phyloP scores from a whole-genome alignment of 768 basidiomycete genomes.

The Neoboletus brunneissimus region DNA sequence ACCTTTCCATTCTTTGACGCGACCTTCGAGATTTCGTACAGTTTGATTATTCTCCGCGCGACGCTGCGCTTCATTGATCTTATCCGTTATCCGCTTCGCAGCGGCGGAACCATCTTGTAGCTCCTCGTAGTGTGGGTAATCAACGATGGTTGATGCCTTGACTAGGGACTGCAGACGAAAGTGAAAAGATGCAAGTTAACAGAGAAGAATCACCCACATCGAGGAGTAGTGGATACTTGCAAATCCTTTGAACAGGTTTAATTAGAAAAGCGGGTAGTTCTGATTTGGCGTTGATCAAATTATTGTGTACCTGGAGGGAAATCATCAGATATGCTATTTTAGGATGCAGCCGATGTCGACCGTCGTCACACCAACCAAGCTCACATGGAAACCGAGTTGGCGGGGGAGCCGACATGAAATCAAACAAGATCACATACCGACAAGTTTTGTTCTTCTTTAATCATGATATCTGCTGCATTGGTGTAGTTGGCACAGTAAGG shows the following conservation, averaged over 20 bases:
- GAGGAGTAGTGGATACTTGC: slow-evolving; percentile 95
- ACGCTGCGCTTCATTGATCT: slow-evolving; percentile 93
- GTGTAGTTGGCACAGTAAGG: slow-evolving; percentile 97
- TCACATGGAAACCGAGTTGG: slow-evolving; percentile 15
- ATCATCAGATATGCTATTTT: slow-evolving; percentile 23
- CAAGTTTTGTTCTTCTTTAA: slow-evolving; percentile 82
- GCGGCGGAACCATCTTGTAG: slow-evolving; percentile 81
- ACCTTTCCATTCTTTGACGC: slow-evolving; percentile 99
- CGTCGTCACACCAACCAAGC: slow-evolving; percentile 28
- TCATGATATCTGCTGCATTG: slow-evolving; percentile 79
- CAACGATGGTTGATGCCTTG: slow-evolving; percentile 60
- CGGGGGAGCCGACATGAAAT: background rate
- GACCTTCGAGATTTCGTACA: slow-evolving; percentile 76
- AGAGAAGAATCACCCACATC: slow-evolving; percentile 54
- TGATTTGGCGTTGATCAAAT: slow-evolving; percentile 84
- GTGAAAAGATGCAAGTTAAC: slow-evolving; percentile 11
- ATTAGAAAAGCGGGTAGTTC: slow-evolving; percentile 96
- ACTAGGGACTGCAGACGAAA: slow-evolving; percentile 55
- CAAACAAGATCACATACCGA: slow-evolving; percentile 52
- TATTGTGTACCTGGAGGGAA: slow-evolving; percentile 61
- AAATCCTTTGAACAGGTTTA: slow-evolving; percentile 97
- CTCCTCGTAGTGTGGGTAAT: slow-evolving; percentile 75
- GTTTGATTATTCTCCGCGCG: slow-evolving; percentile 89
- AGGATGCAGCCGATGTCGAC: slow-evolving; percentile 2
- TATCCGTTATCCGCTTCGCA: slow-evolving; percentile 90